A percentile compares a stretch with the other conserved stretches of the same genome.
Evolutionary conservation across 164 flowering plant species (phyloP).

Genomic region (Sextonia rubra): DNA sequence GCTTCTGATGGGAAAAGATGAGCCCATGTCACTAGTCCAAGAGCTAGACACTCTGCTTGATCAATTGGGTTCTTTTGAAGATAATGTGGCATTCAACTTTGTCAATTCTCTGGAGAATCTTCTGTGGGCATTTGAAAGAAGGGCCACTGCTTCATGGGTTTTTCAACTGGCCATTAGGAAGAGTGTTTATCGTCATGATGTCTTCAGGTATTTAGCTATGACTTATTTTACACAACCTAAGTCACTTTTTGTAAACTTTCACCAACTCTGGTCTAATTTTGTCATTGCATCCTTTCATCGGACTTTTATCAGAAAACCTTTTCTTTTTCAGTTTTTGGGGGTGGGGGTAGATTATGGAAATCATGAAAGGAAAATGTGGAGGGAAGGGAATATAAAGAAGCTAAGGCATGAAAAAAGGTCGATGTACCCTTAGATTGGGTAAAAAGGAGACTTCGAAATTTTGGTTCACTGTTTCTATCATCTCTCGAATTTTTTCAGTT

Average conservation of each 20-base stretch:
- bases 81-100: slow-evolving; percentile 83
- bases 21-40: slow-evolving; percentile 39
- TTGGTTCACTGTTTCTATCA: too few species aligned
- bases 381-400: too few species aligned
- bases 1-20: slow-evolving; percentile 64
- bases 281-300: too few species aligned
- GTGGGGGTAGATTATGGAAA: too few species aligned
- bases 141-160: slow-evolving; percentile 95
- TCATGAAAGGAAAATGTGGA: too few species aligned
- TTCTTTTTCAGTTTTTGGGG: too few species aligned
- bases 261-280: too few species aligned
- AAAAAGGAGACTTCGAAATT: too few species aligned
- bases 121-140: slow-evolving; percentile 92
- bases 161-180: slow-evolving; percentile 84
- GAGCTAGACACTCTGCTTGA: slow-evolving; percentile 59
- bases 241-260: background rate
- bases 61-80: slow-evolving; percentile 57
- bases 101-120: slow-evolving; percentile 85
- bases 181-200: slow-evolving; percentile 54
- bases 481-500: too few species aligned
- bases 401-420: too few species aligned
- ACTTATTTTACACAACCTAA: background rate
- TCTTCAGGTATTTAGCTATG: slow-evolving; percentile 58
- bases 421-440: too few species aligned
- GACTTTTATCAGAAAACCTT: too few species aligned